Conservation (phyloP, 2,329 filamentous ascomycete species). For the Penicillium sp. region DNA sequence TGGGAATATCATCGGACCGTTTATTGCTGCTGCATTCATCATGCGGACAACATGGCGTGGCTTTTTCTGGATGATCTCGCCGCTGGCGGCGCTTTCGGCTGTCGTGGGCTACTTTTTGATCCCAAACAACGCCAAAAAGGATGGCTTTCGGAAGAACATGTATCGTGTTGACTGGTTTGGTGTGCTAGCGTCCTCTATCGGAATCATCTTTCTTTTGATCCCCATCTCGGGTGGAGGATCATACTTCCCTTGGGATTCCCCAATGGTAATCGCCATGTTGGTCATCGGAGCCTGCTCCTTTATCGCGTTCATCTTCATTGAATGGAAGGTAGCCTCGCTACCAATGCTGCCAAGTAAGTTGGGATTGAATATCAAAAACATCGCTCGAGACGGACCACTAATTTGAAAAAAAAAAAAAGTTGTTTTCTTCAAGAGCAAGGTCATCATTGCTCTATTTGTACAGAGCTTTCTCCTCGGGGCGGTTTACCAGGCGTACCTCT, state of each 20-base stretch:
- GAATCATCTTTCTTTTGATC: conserved; percentile 64
- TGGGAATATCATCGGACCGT: conserved; percentile 53
- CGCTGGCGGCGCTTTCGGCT: conserved; percentile 54
- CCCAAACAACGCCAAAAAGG: conserved; percentile 55
- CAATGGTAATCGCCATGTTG: conserved; percentile 65
- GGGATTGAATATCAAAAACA: too few relatives aligned
- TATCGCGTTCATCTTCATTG: conserved; percentile 57
- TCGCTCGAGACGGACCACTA: too few relatives aligned
- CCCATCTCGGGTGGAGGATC: conserved; percentile 65
- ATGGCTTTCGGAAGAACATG: conserved; percentile 53
- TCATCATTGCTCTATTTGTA: conserved; percentile 59
- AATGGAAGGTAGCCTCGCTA: conserved; percentile 59
- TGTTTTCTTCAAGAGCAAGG: conserved; percentile 58
- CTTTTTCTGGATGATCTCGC: conserved; percentile 57
- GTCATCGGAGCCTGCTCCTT: conserved; percentile 53
- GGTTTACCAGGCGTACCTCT: conserved; percentile 63
- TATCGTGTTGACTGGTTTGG: conserved; percentile 65
- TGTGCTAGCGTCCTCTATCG: conserved; percentile 58
- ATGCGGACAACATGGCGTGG: conserved; percentile 50
- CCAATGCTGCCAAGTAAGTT: conserved; percentile 60
- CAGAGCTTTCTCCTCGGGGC: conserved; percentile 66
- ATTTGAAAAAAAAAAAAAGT: conserved; percentile 31
- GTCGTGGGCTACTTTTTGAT: conserved; percentile 56
- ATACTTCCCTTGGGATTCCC: conserved; percentile 60
- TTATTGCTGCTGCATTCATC: conserved; percentile 53